Base-by-base conservation (phyloP, 2,329 filamentous ascomycete genomes). In the Biscogniauxia marginata region DNA sequence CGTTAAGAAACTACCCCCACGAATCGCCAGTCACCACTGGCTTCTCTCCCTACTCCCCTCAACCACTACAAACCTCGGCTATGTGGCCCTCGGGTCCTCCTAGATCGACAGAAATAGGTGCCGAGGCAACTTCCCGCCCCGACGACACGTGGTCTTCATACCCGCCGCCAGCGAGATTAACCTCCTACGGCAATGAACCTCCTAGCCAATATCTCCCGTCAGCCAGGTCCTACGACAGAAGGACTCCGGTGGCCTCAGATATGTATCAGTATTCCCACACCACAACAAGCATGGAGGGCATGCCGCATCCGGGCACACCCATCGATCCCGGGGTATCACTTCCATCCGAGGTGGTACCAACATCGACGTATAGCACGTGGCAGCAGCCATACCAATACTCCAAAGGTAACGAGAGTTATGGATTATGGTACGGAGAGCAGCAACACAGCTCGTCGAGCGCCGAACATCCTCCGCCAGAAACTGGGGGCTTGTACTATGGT, bases 1-100 rank as follows among this genome's bases (percentile, higher is more conserved):
- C 74, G 11, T 86, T 82, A 83, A 73, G 77, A 57, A 68, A 75
- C 6, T 83, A 79, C 62, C 67, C 79, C 8, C 73, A 79, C 45
- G 80, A 81, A 44, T 78, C 81, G 7, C 76, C 81, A 8, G 72
- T 83, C 30, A 78, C 77, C 3, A 73, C 79, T 0, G 77, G 77
- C 2, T 81, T 79, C 57, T 78, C 80, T 4, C 75, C 79, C 1
- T 84, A 81, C 63, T 71, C 75, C 5, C 73, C 76, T 20, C 73
- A 77, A 45, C 70, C 71, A 1, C 67, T 75, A 13, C 64, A 69
- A 19, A 58, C 74, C 2, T 70, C 77, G 0, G 67, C 74, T 22
- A 67, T 74, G 2, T 82, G 79, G 80, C 66, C 71, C 30, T 55
- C 63, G 16, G 55, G 55, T n/a, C 57, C 67, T 18, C 39, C 65